Evolutionary conservation across 1,284 basidiomycete genomes (phyloP), one percentile per base, ranked within the genome.

Genomic region (Neonothopanus nambi): DNA sequence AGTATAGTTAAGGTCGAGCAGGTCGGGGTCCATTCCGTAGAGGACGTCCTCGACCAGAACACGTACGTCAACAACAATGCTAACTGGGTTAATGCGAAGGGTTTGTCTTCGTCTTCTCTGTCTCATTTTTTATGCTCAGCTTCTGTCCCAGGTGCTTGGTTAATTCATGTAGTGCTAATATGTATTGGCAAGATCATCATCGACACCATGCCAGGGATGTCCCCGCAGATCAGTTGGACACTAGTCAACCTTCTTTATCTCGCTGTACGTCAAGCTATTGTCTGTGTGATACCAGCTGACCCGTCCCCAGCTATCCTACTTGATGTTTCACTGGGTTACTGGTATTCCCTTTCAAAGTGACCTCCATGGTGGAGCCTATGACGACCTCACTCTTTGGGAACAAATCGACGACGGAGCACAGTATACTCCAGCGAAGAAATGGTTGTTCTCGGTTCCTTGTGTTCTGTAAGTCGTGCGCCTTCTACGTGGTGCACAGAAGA

Each of bases 321-420:
- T 98, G 60, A 97, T 99, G 92, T 99, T 99, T 75, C 96, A 99
- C 70, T 94, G 92, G 78, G 94, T 97, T 52, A 98, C 94, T 11
- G 96, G 96, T 45, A 93, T 97, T 30, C 96, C 97, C 3, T 99
- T 99, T 70, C 91, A 96, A 65, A 87, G 86, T 65, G 80, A 94
- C 68, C 71, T 89, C 30, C 89, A 91, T 61, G 88, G 88, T 12
- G 97, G 97, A 39, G 96, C 93, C 5, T 99, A 97, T 73, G 96
- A 99, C 69, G 93, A 98, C 62, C 80, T 99, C 45, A 99, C 97
- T 0, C 76, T 99, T 23, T 99, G 96, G 96, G 96, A 99, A 69
- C 96, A 99, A 79, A 99, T 99, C 57, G 96, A 99, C 70, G 90
- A 93, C 56, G 96, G 96, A 37, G 96, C 95, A 0, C 96, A 99